Evolutionary conservation across 192 early-diverging fungal species (phyloP), one percentile per base, ranked within the genome.

Genomic region (Powellomyces hirtus): DNA sequence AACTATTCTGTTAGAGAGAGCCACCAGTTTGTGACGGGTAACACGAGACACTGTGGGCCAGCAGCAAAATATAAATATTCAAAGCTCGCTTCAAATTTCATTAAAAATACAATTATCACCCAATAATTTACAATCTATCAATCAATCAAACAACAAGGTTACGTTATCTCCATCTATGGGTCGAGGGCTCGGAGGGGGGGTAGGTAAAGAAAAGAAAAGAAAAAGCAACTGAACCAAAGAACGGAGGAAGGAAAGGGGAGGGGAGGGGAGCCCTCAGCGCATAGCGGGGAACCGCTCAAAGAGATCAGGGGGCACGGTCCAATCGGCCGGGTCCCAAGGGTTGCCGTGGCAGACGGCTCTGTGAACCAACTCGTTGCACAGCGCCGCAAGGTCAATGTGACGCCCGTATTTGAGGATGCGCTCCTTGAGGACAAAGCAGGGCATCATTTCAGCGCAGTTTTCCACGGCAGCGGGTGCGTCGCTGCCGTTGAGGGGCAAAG

Each of bases 251-350:
- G 44, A 45, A n/a, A n/a, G 22, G 44, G 44, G 22, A 45, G 44
- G 22, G 22, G 44, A 45, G 44, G 22, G 1, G 18, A 20, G 18
- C 16, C 1, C 16, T 68, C 38, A 68, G 11, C 57, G 61, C 33
- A 70, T 14, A 1, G 20, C 38, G 7, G 60, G 59, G 30, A 29
- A 70, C 7, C 68, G 59, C 62, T 72, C 70, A 31, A 72, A 65
- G 5, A 72, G 38, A 35, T 72, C 70, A 11, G 35, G 26, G 24
- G 70, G 70, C 6, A 72, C 37, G n/a, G 52, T 42, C 70, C 70
- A 72, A 29, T 72, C 56, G 14, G 18, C 33, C 29, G 61, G 52
- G 29, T 72, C 62, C 70, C 70, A 72, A 1, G 70, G 70, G 51
- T 72, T 59, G 31, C 70, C 70, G 42, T 59, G 52, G 36, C 70